Conservation (phyloP, 495 filamentous ascomycete genomes). For the Immersiella caudata region DNA sequence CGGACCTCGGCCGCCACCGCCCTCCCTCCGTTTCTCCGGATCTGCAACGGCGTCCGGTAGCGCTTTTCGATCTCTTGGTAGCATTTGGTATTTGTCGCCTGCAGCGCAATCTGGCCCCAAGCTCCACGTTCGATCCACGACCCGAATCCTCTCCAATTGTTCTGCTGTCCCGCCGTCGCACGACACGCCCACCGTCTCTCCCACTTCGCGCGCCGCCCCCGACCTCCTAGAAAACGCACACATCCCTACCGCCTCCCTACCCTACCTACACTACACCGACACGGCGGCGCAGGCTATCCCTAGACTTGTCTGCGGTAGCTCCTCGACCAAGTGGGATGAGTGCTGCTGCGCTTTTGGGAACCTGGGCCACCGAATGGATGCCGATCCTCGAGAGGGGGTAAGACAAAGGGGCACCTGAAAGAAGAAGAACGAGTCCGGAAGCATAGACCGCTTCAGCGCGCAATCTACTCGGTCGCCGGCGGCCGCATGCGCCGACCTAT, state of each 20-base stretch:
- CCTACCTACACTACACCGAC: not conserved
- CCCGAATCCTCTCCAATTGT: not conserved
- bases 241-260: not conserved
- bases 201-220: not conserved
- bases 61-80: not conserved
- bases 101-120: not conserved
- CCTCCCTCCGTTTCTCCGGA: conserved; percentile 18
- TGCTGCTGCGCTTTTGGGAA: conserved; percentile 3
- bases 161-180: not conserved
- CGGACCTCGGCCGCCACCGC: not conserved
- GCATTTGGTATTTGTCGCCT: not conserved
- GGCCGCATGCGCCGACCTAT: conserved; percentile 1
- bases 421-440: not conserved
- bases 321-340: conserved; percentile 10
- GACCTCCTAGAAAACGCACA: not conserved
- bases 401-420: not conserved
- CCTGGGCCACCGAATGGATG: conserved; percentile 4
- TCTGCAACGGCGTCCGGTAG: conserved; percentile 17
- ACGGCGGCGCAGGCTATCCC: not conserved
- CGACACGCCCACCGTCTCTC: not conserved
- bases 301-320: not conserved
- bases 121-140: not conserved
- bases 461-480: conserved; percentile 2
- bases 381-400: not conserved
- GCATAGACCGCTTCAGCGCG: not conserved